Base-by-base conservation (phyloP, 345 rosid species). In the Limnanthes douglasii region DNA sequence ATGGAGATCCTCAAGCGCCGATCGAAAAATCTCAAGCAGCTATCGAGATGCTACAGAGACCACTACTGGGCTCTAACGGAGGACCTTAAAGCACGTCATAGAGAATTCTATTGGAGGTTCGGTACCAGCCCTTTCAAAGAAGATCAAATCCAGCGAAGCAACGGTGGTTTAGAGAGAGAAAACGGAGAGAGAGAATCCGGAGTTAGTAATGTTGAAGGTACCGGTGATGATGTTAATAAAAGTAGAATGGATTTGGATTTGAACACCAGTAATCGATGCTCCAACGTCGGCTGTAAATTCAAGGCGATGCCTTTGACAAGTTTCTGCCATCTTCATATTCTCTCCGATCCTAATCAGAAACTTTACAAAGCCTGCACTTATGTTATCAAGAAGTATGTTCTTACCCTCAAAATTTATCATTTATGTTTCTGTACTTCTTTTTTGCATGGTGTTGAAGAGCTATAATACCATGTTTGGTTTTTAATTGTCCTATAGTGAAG, bases 241-340 rank as follows among this genome's bases (percentile, higher is more conserved):
- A n/a, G n/a, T n/a, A n/a, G n/a, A n/a, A n/a, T n/a, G n/a, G n/a
- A n/a, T n/a, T n/a, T n/a, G n/a, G n/a, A n/a, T n/a, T n/a, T n/a
- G n/a, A n/a, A n/a, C n/a, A n/a, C n/a, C n/a, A n/a, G n/a, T n/a
- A n/a, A n/a, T n/a, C n/a, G n/a, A 34, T 78, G 84, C 69, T 41
- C 55, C 49, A 65, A 67, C 51, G 71, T 11, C n/a, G 95, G 95
- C 1, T 66, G 92, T 57, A 83, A 79, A 48, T 44, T 67, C 14
- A 83, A 77, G 52, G 77, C 95, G 7, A 90, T 83, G 95, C 69
- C 94, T 30, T 62, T 86, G 42, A 86, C 90, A 4, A 78, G 70
- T 11, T 88, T 73, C 31, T 88, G 95, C 35, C 78, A 75, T 50
- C 61, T 75, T 5, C 97, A 82, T 57, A 86, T 82, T 32, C 76